phyloP scores from a whole-genome alignment of 2,329 filamentous ascomycete species.

The Podosphaera fusca region DNA sequence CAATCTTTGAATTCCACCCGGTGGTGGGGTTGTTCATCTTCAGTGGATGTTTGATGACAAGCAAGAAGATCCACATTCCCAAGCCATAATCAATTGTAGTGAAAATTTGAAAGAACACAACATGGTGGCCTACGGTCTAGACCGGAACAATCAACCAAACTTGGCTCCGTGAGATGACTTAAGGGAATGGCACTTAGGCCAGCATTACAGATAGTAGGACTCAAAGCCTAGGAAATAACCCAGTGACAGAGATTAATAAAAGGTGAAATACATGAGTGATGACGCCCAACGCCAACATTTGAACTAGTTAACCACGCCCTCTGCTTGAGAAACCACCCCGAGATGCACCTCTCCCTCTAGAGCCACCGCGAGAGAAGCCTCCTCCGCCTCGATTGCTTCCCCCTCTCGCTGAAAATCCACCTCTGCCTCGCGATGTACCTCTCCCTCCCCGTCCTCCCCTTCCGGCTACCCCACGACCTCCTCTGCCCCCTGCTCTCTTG shows the following conservation, averaged over 20 bases:
- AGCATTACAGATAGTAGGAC: too few species aligned
- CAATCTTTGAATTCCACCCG: constrained; percentile 63
- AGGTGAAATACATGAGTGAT: too few species aligned
- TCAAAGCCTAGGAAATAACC: too few species aligned
- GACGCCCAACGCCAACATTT: constrained; percentile 12
- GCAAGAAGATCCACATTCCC: constrained; percentile 81
- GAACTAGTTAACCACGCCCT: constrained; percentile 12
- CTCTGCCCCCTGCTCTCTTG: constrained; percentile 36
- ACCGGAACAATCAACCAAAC: too few species aligned
- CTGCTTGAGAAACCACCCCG: constrained; percentile 15
- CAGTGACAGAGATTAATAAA: too few species aligned
- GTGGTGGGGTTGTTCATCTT: constrained; percentile 56
- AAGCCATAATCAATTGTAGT: constrained; percentile 35
- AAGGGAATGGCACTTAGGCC: too few species aligned
- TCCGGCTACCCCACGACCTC: constrained; percentile 22
- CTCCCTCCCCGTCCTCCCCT: constrained; percentile 21
- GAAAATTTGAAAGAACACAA: too few species aligned
- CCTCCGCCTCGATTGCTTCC: constrained; percentile 16
- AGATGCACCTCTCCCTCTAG: constrained; percentile 14
- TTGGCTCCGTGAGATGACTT: background rate
- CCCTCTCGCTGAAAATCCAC: constrained; percentile 24
- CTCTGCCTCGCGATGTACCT: constrained; percentile 29
- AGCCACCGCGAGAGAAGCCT: constrained; percentile 9
- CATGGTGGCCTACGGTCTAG: too few species aligned
- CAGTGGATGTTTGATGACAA: constrained; percentile 89